Evolutionary conservation across 805 yeast genomes (phyloP), one percentile per base, ranked within the genome.

Genomic region (Schwanniomyces occidentalis): DNA sequence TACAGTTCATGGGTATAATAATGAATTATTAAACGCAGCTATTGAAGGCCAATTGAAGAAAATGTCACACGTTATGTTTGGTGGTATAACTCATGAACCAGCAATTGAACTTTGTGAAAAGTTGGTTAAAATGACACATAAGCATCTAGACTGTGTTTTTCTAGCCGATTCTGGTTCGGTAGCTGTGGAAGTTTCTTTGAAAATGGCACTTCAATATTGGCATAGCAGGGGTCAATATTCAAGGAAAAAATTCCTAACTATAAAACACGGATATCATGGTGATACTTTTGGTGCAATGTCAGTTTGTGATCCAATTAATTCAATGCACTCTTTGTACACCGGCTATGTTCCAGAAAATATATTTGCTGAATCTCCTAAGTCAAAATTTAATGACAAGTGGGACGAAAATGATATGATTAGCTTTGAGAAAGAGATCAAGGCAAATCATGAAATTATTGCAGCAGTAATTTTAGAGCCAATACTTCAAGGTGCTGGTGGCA

Each of bases 401-500:
- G 24, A 38, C 19, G 56, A 49, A 16, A 13, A 16, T 4, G 37
- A 20, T 23, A 24, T 24, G 8, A 3, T 12, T 4, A 17, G 15
- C 8, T 24, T 24, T 13, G 12, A 24, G 10, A 4, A 12, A 6
- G 15, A 24, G 10, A 12, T 24, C 6, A 12, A 24, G 15, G 9
- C 15, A 4, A 24, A 24, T 14, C 27, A 24, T 13, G 90, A 85
- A 58, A 82, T 79, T 58, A 80, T 91, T 46, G 95, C 96, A 30
- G 98, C 96, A 23, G 77, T 91, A 46, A 67, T 91, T 45, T 77
- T 91, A 49, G 98, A 91, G 67, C 97, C 97, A 44, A 90, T 90
- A 54, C 98, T 91, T 63, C 98, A 97, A 60, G 98, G 91, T 62
- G 98, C 98, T 21, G 98, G 98, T 49, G 90, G 91, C 47, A 90